Evolutionary conservation across 371 early-diverging fungal genomes (phyloP).

Genomic region (Syncephalastrum racemosum): DNA sequence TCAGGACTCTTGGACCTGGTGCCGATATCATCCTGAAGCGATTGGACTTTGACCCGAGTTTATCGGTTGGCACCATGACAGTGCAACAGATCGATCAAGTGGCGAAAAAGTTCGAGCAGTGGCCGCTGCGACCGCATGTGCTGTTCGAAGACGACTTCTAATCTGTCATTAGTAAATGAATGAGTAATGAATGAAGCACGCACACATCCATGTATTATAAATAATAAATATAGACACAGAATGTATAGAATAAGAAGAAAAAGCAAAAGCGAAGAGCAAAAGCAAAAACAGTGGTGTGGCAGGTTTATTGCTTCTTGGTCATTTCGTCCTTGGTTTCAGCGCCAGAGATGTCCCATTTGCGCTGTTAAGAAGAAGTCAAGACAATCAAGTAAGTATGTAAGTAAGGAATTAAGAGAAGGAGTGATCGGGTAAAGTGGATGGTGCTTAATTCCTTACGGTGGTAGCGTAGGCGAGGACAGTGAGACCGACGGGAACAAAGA

Average conservation of each 20-base stretch:
- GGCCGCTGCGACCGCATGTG: constrained; percentile 58
- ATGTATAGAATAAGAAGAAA: too few species aligned
- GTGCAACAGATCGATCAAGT: constrained; percentile 56
- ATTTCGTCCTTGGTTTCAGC: constrained; percentile 46
- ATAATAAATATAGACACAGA: too few species aligned
- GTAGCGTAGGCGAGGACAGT: constrained; percentile 47
- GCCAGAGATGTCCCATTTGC: constrained; percentile 48
- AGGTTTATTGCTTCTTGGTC: constrained; percentile 4
- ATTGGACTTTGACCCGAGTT: constrained; percentile 49
- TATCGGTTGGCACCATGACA: constrained; percentile 52
- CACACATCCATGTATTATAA: too few species aligned
- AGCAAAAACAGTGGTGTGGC: too few species aligned
- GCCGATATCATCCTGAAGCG: constrained; percentile 59
- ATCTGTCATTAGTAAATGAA: too few species aligned
- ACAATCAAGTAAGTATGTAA: neutral
- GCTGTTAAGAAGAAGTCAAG: constrained; percentile 16
- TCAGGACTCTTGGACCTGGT: constrained; percentile 62
- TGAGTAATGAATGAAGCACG: too few species aligned
- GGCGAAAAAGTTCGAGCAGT: constrained; percentile 59
- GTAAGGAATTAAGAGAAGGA: constrained; percentile 1
- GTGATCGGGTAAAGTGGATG: neutral
- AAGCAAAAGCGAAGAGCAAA: too few species aligned
- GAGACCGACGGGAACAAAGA: constrained; percentile 55
- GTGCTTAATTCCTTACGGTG: constrained; percentile 37
- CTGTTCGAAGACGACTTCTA: constrained; percentile 44